A percentile compares a stretch with the other conserved stretches of the same genome.
These are phyloP conservation scores for Pseudogymnoascus sp. DNA, from an alignment of 2,329 filamentous ascomycete genomes.

Conservation along the genomic window DNA sequence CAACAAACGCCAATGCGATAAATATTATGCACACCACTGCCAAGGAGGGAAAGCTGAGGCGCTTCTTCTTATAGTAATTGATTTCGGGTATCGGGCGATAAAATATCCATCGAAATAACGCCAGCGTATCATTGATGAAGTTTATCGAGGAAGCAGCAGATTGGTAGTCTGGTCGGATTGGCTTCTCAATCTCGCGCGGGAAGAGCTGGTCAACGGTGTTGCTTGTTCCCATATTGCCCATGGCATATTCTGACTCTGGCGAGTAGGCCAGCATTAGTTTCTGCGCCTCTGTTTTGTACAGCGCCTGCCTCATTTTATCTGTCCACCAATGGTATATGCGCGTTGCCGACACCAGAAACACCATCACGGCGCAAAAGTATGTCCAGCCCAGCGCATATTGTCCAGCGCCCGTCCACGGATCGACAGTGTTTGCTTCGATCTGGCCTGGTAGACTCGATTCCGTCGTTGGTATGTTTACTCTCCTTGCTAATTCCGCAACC, in stretches of 20 bases:
- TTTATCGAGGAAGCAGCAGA: slow-evolving; percentile 69
- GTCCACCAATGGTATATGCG: slow-evolving; percentile 85
- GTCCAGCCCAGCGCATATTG: slow-evolving; percentile 86
- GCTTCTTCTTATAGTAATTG: slow-evolving; percentile 50
- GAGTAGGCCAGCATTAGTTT: slow-evolving; percentile 53
- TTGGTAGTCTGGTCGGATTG: slow-evolving; percentile 49
- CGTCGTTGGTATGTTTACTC: slow-evolving; percentile 53
- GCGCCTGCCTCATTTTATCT: slow-evolving; percentile 82
- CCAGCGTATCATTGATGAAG: slow-evolving; percentile 68
- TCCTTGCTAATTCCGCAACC: slow-evolving; percentile 27
- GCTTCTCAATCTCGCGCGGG: slow-evolving; percentile 56
- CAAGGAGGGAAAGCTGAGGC: slow-evolving; percentile 73
- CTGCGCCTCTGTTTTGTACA: slow-evolving; percentile 75
- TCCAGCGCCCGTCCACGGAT: slow-evolving; percentile 73
- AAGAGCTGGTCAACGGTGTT: slow-evolving; percentile 56
- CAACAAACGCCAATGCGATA: slow-evolving; percentile 61
- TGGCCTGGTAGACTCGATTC: slow-evolving; percentile 52
- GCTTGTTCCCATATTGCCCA: slow-evolving; percentile 48
- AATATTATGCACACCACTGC: slow-evolving; percentile 61
- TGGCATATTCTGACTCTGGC: slow-evolving; percentile 51
- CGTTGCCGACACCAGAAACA: slow-evolving; percentile 57
- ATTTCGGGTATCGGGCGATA: slow-evolving; percentile 78
- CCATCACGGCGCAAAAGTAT: slow-evolving; percentile 71
- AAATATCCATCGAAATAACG: slow-evolving; percentile 80
- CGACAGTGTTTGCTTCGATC: slow-evolving; percentile 54